Percentiles rank a stretch among this genome's conserved stretches.
Evolutionary conservation across 768 basidiomycete genomes (phyloP).

Genomic region (Stropharia rugosoannulata): DNA sequence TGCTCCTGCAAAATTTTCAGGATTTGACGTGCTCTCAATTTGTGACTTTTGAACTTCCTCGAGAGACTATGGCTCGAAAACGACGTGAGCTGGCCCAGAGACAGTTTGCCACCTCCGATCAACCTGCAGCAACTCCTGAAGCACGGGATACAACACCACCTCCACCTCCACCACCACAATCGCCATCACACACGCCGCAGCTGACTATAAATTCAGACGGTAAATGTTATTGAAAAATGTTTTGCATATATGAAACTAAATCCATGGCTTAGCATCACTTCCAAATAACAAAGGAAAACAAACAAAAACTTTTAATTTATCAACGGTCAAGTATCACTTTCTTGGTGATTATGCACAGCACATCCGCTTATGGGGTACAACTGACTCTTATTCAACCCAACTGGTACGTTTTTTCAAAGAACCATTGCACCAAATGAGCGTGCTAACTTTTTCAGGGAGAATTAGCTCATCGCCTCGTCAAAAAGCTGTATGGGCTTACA

Average conservation of each 20-base stretch:
- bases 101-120: background rate
- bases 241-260: no score
- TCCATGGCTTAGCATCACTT: background rate
- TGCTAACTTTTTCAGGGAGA: conserved; percentile 20
- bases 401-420: background rate
- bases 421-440: background rate
- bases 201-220: no score
- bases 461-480: background rate
- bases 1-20: conserved; percentile 29
- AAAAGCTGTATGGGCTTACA: background rate
- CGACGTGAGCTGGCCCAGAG: conserved; percentile 8
- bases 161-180: no score
- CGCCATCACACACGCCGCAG: no score
- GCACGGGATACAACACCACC: no score
- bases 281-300: conserved; percentile 33
- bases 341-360: conserved; percentile 30
- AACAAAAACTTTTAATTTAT: conserved; percentile 25
- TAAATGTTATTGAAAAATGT: no score
- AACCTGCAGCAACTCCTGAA: background rate
- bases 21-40: conserved; percentile 22
- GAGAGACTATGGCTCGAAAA: conserved; percentile 31
- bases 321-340: conserved; percentile 35
- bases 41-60: conserved; percentile 34
- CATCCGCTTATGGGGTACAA: background rate
- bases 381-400: background rate